Conservation (phyloP, 169 alveolate genomes). For the Eimeria necatrix region DNA sequence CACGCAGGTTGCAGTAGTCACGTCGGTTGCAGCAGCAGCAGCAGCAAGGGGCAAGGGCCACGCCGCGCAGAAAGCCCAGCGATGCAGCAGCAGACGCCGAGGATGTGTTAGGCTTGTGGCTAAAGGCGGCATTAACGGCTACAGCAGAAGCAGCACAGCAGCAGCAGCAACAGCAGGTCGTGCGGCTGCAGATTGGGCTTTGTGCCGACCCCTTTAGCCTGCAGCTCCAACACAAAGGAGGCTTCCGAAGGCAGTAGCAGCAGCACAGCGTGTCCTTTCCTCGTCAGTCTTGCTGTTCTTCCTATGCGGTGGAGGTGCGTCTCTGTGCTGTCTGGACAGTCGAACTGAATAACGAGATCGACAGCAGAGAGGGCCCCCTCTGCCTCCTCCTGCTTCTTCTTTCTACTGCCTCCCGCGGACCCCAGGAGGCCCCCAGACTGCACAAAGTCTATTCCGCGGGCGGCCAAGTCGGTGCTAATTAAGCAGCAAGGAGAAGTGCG, state of each 20-base stretch:
- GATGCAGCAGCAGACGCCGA: too few species aligned
- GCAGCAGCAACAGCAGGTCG: neutral
- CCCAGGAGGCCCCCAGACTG: slow-evolving; percentile 32
- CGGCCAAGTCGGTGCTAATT: slow-evolving; percentile 96
- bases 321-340: slow-evolving; percentile 96
- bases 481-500: slow-evolving; percentile 90
- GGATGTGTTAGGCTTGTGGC: neutral
- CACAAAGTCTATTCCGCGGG: slow-evolving; percentile 98
- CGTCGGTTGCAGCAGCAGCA: neutral
- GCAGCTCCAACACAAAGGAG: slow-evolving; percentile 61
- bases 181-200: neutral
- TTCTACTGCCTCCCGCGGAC: neutral
- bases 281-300: slow-evolving; percentile 95
- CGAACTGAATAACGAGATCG: slow-evolving; percentile 85
- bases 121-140: neutral
- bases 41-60: neutral
- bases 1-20: neutral
- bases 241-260: slow-evolving; percentile 84
- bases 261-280: slow-evolving; percentile 92
- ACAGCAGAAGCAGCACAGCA: neutral
- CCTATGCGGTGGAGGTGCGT: slow-evolving; percentile 97
- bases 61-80: too few species aligned
- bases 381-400: slow-evolving; percentile 1
- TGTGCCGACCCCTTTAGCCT: slow-evolving; percentile 26
- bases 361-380: slow-evolving; percentile 19